phyloP scores from a whole-genome alignment of 345 rosid genomes.

The Hypericum androsaemum region DNA sequence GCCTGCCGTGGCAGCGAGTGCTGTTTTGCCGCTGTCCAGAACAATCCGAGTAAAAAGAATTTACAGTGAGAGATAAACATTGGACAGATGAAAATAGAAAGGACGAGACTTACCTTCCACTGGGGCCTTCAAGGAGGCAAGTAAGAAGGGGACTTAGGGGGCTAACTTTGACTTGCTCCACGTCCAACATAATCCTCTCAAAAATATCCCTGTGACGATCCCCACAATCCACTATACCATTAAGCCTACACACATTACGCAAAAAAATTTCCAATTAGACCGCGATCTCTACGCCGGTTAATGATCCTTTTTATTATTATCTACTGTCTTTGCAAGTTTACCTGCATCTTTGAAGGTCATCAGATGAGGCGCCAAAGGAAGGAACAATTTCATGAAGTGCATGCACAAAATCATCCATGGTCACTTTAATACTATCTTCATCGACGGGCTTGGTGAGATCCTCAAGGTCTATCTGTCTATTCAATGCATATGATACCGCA shows the following conservation, averaged over 20 bases:
- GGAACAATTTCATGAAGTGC: constrained; percentile 75
- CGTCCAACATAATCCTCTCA: constrained; percentile 77
- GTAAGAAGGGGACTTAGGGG: constrained; percentile 89
- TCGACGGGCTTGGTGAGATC: constrained; percentile 96
- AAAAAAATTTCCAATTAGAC: too few relatives aligned
- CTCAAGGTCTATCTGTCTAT: constrained; percentile 89
- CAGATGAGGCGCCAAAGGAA: constrained; percentile 96
- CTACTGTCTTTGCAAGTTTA: constrained; percentile 15
- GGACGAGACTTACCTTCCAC: constrained; percentile 60
- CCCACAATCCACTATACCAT: constrained; percentile 93
- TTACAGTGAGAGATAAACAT: constrained; percentile 8
- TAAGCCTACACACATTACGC: constrained; percentile 42
- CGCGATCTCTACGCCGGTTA: too few relatives aligned
- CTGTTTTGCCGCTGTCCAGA: constrained; percentile 86
- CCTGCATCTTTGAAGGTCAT: constrained; percentile 97
- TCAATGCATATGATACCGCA: constrained; percentile 92
- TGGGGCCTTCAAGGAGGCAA: constrained; percentile 88
- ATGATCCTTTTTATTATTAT: neutral
- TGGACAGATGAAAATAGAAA: constrained; percentile 2
- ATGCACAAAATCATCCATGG: constrained; percentile 82
- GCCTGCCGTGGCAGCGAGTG: constrained; percentile 92
- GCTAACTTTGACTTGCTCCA: constrained; percentile 97
- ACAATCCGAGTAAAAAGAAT: constrained; percentile 12
- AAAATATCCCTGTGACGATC: constrained; percentile 62
- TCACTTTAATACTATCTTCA: constrained; percentile 89